Evolutionary conservation across 75 land plant genomes (phyloP).

Genomic region (Cupressus sempervirens): DNA sequence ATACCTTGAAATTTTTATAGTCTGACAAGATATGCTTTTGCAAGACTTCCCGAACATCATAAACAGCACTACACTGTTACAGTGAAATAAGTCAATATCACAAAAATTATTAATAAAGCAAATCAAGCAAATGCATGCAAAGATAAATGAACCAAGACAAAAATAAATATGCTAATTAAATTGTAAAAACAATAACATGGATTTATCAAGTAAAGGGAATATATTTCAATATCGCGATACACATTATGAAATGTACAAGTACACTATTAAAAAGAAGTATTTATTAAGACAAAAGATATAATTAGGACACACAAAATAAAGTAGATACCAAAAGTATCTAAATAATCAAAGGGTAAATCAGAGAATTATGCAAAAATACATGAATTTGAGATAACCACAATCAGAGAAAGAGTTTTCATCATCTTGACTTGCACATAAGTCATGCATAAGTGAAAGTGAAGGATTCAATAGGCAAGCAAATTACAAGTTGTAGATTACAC

Average conservation of each 20-base stretch:
- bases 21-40: conserved; percentile 76
- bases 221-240: background rate
- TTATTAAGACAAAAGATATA: too few species aligned
- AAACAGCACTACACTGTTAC: conserved; percentile 66
- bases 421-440: background rate
- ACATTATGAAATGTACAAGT: background rate
- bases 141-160: background rate
- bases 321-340: background rate
- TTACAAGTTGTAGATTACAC: too few species aligned
- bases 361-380: background rate
- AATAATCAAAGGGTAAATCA: background rate
- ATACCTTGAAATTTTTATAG: conserved; percentile 78
- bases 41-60: conserved; percentile 53
- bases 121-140: background rate
- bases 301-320: background rate
- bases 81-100: conserved; percentile 1
- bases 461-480: too few species aligned
- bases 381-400: background rate
- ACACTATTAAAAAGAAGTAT: too few species aligned
- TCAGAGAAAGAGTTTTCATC: background rate
- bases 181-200: background rate
- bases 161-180: background rate
- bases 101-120: background rate
- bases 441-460: too few species aligned
- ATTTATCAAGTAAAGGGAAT: background rate